These are phyloP conservation scores for Russula brevipes DNA, from an alignment of 768 basidiomycete genomes.

Conservation along the genomic window DNA sequence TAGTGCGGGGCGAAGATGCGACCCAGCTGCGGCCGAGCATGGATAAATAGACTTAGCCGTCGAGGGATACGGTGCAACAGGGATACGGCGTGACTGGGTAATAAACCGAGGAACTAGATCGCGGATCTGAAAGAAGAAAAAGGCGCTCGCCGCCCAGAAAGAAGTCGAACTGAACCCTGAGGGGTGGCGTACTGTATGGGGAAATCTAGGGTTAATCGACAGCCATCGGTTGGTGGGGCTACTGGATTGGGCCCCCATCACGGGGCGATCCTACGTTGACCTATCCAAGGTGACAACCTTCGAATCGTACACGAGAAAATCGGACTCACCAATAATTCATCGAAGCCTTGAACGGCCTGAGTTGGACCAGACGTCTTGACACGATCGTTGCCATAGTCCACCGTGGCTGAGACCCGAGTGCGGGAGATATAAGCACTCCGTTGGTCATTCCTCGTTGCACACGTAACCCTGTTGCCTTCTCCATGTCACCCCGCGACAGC, in stretches of 20 bases:
- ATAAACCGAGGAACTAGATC: not conserved
- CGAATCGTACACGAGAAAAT: not conserved
- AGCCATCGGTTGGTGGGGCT: not conserved
- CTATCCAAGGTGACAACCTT: not conserved
- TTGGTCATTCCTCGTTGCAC: not conserved
- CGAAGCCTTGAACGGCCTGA: too few relatives aligned
- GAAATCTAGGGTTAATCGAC: too few relatives aligned
- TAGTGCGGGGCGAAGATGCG: not conserved
- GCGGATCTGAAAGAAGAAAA: not conserved
- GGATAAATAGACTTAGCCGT: conserved; percentile 2
- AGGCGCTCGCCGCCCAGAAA: not conserved
- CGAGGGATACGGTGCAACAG: not conserved
- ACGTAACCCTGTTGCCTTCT: not conserved
- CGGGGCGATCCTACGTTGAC: not conserved
- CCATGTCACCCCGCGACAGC: too few relatives aligned
- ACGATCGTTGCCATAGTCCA: not conserved
- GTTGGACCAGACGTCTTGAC: not conserved
- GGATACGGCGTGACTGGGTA: not conserved
- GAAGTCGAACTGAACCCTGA: not conserved
- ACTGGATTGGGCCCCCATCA: not conserved
- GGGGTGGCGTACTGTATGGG: not conserved
- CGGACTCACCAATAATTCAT: too few relatives aligned
- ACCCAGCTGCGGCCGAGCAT: not conserved
- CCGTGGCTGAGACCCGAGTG: not conserved
- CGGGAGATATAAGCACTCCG: not conserved